Evolutionary conservation across 1,284 basidiomycete species (phyloP).

Genomic region (Rhodotorula sp.): DNA sequence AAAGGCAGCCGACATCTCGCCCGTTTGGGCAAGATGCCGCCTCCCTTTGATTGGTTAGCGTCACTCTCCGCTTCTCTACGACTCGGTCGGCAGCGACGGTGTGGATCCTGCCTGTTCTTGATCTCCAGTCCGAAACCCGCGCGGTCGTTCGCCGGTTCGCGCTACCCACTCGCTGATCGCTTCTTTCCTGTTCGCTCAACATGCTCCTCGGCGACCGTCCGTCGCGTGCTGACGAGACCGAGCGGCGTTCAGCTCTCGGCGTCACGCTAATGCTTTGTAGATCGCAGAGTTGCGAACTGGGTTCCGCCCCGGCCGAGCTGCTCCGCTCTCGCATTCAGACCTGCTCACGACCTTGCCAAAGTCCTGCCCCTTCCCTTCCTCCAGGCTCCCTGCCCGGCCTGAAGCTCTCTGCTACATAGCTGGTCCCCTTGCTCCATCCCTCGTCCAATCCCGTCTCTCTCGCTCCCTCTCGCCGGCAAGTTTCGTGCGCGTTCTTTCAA

Average conservation of each 20-base stretch:
- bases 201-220: background rate
- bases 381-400: too few species aligned
- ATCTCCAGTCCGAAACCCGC: background rate
- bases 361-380: too few species aligned
- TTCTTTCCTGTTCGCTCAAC: constrained; percentile 5
- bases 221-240: background rate
- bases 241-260: background rate
- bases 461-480: background rate
- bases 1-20: background rate
- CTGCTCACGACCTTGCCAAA: too few species aligned
- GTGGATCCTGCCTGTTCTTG: background rate
- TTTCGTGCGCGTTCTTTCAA: background rate
- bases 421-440: too few species aligned
- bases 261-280: too few species aligned
- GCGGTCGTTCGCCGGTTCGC: background rate
- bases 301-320: too few species aligned
- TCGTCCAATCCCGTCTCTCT: too few species aligned
- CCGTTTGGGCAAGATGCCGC: background rate
- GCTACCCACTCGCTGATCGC: background rate
- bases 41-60: background rate
- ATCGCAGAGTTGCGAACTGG: too few species aligned
- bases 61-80: background rate
- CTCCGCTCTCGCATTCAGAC: too few species aligned
- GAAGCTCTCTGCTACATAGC: too few species aligned
- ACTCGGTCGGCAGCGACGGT: background rate